These are phyloP conservation scores for Pseudoneurospora amorphoporcata DNA, from an alignment of 495 filamentous ascomycete species.

Conservation along the genomic window DNA sequence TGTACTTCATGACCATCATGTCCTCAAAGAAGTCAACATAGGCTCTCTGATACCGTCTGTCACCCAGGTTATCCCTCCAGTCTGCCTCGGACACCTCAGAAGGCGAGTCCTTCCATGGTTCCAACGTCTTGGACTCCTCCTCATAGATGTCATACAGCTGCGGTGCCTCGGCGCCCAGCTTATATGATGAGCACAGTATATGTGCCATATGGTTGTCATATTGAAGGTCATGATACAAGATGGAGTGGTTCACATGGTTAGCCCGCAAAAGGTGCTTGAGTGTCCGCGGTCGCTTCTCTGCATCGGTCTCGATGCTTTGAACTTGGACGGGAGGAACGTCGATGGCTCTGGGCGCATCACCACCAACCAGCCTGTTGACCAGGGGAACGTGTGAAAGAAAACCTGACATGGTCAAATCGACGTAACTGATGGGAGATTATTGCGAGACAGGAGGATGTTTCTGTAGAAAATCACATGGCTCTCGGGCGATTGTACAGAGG, in stretches of 20 bases:
- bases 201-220: slow-evolving; percentile 88
- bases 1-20: slow-evolving; percentile 55
- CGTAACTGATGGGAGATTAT: background rate
- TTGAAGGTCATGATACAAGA: slow-evolving; percentile 64
- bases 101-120: slow-evolving; percentile 78
- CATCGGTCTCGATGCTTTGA: slow-evolving; percentile 66
- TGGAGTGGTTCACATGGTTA: slow-evolving; percentile 83
- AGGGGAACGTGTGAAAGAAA: slow-evolving; percentile 40
- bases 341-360: slow-evolving; percentile 32
- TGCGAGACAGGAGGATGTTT: background rate
- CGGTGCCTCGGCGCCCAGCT: slow-evolving; percentile 62
- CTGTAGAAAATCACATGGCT: background rate
- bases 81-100: slow-evolving; percentile 71
- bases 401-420: slow-evolving; percentile 22
- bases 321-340: slow-evolving; percentile 59
- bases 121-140: slow-evolving; percentile 53
- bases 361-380: slow-evolving; percentile 32
- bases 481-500: background rate
- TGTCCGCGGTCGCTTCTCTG: slow-evolving; percentile 68
- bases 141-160: slow-evolving; percentile 76
- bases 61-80: slow-evolving; percentile 76
- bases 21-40: slow-evolving; percentile 92
- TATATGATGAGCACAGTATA: slow-evolving; percentile 73
- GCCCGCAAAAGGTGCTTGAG: slow-evolving; percentile 82
- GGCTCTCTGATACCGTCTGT: slow-evolving; percentile 72